Evolutionary conservation across 805 yeast species (phyloP).

Genomic region (Scheffersomyces spartinae): DNA sequence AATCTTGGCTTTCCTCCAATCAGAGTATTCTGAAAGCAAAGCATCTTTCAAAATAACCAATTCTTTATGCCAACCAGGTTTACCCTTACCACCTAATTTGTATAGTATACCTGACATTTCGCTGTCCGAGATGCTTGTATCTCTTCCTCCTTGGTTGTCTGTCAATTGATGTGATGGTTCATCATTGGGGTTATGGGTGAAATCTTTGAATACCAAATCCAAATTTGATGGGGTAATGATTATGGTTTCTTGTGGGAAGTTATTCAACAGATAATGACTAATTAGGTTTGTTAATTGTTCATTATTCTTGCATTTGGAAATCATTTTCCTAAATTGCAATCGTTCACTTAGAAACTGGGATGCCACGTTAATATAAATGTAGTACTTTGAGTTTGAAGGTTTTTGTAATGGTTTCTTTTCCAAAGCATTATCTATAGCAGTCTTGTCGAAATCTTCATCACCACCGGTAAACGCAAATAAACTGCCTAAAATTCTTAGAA

Average conservation of each 20-base stretch:
- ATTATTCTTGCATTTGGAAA: constrained; percentile 26
- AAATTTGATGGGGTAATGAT: too few relatives aligned
- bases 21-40: constrained; percentile 55
- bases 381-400: too few relatives aligned
- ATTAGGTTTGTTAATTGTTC: constrained; percentile 26
- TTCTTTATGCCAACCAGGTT: constrained; percentile 77
- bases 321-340: constrained; percentile 27
- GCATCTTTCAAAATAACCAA: constrained; percentile 75
- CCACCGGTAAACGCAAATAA: too few relatives aligned
- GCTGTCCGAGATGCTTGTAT: too few relatives aligned
- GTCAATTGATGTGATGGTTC: too few relatives aligned
- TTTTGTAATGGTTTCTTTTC: too few relatives aligned
- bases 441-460: too few relatives aligned
- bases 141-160: too few relatives aligned
- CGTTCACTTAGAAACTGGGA: constrained; percentile 31
- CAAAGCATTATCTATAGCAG: too few relatives aligned
- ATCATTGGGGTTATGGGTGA: constrained; percentile 2
- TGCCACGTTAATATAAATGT: constrained; percentile 20
- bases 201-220: constrained; percentile 16
- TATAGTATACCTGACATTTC: constrained; percentile 41
- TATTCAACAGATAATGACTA: too few relatives aligned
- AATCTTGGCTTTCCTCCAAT: constrained; percentile 64
- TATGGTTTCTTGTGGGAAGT: too few relatives aligned
- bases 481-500: too few relatives aligned
- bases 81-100: constrained; percentile 47